These are phyloP conservation scores for Aegilops bicornis DNA, from an alignment of 176 grass and related monocot genomes.

Conservation along the genomic window DNA sequence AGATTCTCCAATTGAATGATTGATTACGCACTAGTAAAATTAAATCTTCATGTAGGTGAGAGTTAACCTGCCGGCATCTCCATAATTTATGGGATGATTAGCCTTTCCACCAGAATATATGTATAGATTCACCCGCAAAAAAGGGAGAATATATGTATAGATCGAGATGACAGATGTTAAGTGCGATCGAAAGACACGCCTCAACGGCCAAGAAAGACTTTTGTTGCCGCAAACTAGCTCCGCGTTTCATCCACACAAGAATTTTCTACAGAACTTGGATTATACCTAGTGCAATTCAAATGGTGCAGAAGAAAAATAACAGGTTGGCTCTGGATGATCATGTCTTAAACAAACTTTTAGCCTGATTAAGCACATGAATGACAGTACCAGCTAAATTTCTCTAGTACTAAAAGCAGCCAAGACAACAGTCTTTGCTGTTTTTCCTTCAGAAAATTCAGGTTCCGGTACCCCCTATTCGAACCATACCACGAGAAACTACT, in stretches of 20 bases:
- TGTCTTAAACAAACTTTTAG: background rate
- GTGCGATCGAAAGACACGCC: conserved; percentile 12
- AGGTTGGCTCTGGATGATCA: background rate
- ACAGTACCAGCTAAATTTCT: background rate
- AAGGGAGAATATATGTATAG: background rate
- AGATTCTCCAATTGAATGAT: background rate
- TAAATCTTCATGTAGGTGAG: background rate
- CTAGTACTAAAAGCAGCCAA: background rate
- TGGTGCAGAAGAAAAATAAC: background rate
- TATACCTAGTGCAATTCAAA: background rate
- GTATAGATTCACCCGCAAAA: background rate
- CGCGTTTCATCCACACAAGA: background rate
- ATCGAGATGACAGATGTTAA: background rate
- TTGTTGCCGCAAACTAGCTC: background rate
- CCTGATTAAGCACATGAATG: background rate
- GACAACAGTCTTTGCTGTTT: background rate
- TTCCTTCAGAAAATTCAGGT: background rate
- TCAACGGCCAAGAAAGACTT: background rate
- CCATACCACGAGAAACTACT: background rate
- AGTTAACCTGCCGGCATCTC: conserved; percentile 19
- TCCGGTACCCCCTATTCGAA: too few species aligned
- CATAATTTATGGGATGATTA: conserved; percentile 2
- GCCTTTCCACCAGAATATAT: too few species aligned
- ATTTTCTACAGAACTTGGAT: background rate
- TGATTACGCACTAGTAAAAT: background rate